Base-by-base conservation (phyloP, 2,329 filamentous ascomycete genomes). In the Curvularia hawaiiensis region DNA sequence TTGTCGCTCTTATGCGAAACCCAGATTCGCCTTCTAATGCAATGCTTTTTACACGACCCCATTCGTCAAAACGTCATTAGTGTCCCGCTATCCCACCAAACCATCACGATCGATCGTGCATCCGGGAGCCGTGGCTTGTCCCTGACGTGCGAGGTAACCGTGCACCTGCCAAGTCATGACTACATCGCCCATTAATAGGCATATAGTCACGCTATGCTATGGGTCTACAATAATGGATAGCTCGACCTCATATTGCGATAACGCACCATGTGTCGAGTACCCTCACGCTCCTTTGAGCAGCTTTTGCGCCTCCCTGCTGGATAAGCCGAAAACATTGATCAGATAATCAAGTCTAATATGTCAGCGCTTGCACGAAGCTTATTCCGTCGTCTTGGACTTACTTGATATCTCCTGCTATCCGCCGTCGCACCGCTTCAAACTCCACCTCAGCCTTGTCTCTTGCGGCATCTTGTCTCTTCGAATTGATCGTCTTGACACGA, bases 401-500 rank as follows among this genome's bases (percentile, higher is more conserved):
- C 92, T 90, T 94, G 66, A 92, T 90, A 67, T 90, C 87, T 50
- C 82, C 83, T 44, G 86, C 85, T 72, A 92, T 84, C 71, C 84
- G 83, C 70, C 84, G 83, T 78, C 88, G 89, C 71, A 92, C 84
- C 59, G 85, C 84, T 68, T 90, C 87, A 76, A 96, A 94, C 61
- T 87, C 84, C 64, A 89, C 82, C 75, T 91, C 87, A 72, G 90
- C 91, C 67, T 87, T 84, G 69, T 90, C 88, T 88, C 89, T 91
- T 16, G 85, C 84, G 28, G 79, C 75, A 0, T 84, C 85, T 61
- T 91, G 84, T 71, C 85, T 84, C 67, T 86, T 84, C 6, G 85
- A 82, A 59, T 89, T 84, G 33, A 98, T 88, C 18, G 85, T 90
- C 81, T 98, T 99, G 58, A 97, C 84, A 51, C 90, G 86, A 52